Percentiles rank a stretch among this genome's conserved stretches.
Conservation (phyloP, 2,329 filamentous ascomycete genomes). For the Fusarium sterilihyphosum region DNA sequence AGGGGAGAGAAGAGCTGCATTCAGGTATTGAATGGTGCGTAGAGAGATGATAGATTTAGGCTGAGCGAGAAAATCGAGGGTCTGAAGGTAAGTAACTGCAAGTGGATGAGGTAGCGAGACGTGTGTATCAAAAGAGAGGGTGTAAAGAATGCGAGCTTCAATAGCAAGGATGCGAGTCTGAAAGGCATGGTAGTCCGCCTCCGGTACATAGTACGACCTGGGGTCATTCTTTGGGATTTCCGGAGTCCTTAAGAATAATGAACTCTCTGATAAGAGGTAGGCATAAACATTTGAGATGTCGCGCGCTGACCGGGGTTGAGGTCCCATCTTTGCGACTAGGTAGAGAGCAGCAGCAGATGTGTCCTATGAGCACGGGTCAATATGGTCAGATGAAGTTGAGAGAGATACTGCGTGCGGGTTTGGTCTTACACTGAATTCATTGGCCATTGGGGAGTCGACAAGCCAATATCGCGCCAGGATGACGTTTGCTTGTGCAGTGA, state of each 20-base stretch:
- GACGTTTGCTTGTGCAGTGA: constrained; percentile 86
- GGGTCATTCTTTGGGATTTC: constrained; percentile 53
- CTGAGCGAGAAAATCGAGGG: constrained; percentile 73
- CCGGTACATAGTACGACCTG: constrained; percentile 74
- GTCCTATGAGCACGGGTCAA: constrained; percentile 62
- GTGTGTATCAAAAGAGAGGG: constrained; percentile 83
- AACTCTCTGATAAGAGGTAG: constrained; percentile 75
- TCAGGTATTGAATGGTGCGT: constrained; percentile 81
- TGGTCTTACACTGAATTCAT: constrained; percentile 64
- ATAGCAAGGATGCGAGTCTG: constrained; percentile 73
- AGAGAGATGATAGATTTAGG: constrained; percentile 65
- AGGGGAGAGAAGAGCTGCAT: constrained; percentile 84
- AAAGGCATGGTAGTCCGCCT: constrained; percentile 74
- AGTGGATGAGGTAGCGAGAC: constrained; percentile 87
- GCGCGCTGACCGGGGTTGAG: constrained; percentile 78
- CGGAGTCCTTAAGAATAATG: constrained; percentile 61
- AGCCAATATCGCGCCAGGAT: constrained; percentile 85
- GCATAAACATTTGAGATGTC: constrained; percentile 87
- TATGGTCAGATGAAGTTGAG: neutral
- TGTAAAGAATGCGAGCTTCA: constrained; percentile 80
- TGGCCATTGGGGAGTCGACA: constrained; percentile 62
- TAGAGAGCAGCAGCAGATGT: constrained; percentile 85
- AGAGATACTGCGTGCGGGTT: neutral
- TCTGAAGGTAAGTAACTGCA: constrained; percentile 91
- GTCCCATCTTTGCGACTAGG: constrained; percentile 83